Base-by-base conservation (phyloP, 2,329 filamentous ascomycete genomes). In the Tolypocladium capitatum region DNA sequence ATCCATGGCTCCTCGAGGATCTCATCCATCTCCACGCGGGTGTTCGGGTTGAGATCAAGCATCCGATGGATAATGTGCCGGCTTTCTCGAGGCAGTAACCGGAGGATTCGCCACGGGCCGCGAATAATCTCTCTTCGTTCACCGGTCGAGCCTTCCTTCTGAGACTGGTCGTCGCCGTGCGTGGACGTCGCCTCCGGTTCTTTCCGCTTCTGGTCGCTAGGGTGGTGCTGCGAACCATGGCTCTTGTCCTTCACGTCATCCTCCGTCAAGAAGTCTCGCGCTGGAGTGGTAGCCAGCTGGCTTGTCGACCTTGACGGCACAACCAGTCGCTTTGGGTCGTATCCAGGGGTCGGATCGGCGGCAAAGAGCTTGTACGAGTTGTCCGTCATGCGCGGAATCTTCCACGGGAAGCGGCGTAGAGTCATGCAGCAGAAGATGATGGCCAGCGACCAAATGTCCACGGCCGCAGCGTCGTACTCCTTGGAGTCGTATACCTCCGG, bases 391-490 rank as follows among this genome's bases (percentile, higher is more conserved):
- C 90, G 81, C 5, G 92, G 92, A 33, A 94, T 82, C 69, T 98
- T 98, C 92, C 92, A 98, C 0, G 92, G 92, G 61, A 98, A 98
- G 33, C 92, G 75, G 21, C 92, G 79, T 38, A 98, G 73, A 5
- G 88, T 92, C 92, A 98, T 98, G 71, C 92, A 98, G 67, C 92
- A 97, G 68, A 91, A 98, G 48, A 98, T 97, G 57, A 98, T 98
- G 18, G 91, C 92, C 50, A 98, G 73, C 11, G 92, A 98, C 92
- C 92, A 98, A 50, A 98, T 89, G 67, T 98, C 92, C 1, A 91
- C 87, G 7, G 89, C 87, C 52, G 90, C 85, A 1, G 92, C 89
- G 59, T 98, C 90, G 63, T 98, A 98, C 61, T 89, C 90, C 54
- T 84, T 81, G 52, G 90, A 80, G 54, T 96, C 90, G 60, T 97